Evolutionary conservation across 306 rosid genomes (phyloP), one percentile per base, ranked within the genome.

Genomic region (Pachyrhizus erosus): DNA sequence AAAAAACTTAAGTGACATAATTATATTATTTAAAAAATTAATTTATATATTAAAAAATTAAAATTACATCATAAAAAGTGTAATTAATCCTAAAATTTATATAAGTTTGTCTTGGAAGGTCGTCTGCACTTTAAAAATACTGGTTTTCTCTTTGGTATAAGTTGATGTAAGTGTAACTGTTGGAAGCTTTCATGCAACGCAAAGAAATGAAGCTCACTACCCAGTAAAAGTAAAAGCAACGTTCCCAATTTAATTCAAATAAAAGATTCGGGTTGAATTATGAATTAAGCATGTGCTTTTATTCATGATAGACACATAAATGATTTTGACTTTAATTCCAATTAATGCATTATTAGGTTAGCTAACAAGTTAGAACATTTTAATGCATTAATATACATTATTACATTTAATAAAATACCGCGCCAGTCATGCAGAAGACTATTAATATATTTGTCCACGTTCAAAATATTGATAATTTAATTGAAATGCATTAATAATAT

Each of bases 201-300:
- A 62, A 27, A 29, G 11, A 31, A 62, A 52, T 31, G 1, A 5
- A 52, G 49, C 33, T 31, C 24, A 39, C 55, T 20, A 18, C 79
- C 52, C 3, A 15, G 48, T 57, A 2, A 39, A 2, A 39, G 20
- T 18, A 14, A 57, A 57, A 57, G 9, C 58, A 40, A 40, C 18
- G 58, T 60, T 55, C 39, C 29, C 80, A 64, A 42, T 64, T 78
- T 78, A 65, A 78, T 65, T 78, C 40, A 37, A 66, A 49, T 51
- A 64, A 78, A 67, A 21, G 55, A 14, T 20, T 78, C 12, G 37
- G 52, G 67, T 77, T 65, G 65, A 77, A 66, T n/a, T 1, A 27
- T n/a, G 46, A 76, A 40, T 61, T 62, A 20, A 5, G 46, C 66
- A 78, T 12, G 74, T 26, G 26, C 11, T 43, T 29, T 75, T 67